Evolutionary conservation across 371 early-diverging fungal genomes (phyloP).

Genomic region (Capillidium heterosporum): DNA sequence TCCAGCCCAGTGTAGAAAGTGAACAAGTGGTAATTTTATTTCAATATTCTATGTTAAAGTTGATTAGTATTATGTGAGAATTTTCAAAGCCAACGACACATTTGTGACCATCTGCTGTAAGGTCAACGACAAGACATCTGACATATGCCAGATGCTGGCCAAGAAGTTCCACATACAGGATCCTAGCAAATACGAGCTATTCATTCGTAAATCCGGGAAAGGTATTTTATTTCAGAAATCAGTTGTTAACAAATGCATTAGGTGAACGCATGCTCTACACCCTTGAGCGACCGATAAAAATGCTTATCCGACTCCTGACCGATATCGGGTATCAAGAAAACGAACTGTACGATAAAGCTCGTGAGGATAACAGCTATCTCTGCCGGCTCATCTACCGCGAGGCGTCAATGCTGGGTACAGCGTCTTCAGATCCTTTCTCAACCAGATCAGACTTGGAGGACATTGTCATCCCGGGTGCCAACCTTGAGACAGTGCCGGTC

Average conservation of each 20-base stretch:
- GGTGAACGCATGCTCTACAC: slow-evolving; percentile 37
- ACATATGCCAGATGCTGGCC: slow-evolving; percentile 38
- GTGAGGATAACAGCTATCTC: slow-evolving; percentile 71
- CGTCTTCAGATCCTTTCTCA: neutral
- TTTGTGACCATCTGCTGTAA: slow-evolving; percentile 2
- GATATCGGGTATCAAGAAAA: slow-evolving; percentile 65
- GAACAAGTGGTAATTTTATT: neutral
- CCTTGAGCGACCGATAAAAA: slow-evolving; percentile 47
- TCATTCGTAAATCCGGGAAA: slow-evolving; percentile 30
- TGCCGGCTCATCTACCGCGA: slow-evolving; percentile 56
- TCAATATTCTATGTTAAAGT: neutral
- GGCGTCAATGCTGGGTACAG: neutral
- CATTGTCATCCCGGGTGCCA: slow-evolving; percentile 36
- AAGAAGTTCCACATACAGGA: slow-evolving; percentile 62
- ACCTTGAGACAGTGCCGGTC: slow-evolving; percentile 52
- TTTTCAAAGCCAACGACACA: slow-evolving; percentile 2
- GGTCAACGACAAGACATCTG: neutral
- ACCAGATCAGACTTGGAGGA: neutral
- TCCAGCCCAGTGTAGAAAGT: neutral
- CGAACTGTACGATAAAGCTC: slow-evolving; percentile 47
- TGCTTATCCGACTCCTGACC: slow-evolving; percentile 42
- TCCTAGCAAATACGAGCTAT: slow-evolving; percentile 45
- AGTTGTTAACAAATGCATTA: slow-evolving; percentile 8
- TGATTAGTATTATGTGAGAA: neutral
- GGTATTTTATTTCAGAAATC: slow-evolving; percentile 15